phyloP scores from a whole-genome alignment of 2,329 filamentous ascomycete genomes.

The Colletotrichum sp. region DNA sequence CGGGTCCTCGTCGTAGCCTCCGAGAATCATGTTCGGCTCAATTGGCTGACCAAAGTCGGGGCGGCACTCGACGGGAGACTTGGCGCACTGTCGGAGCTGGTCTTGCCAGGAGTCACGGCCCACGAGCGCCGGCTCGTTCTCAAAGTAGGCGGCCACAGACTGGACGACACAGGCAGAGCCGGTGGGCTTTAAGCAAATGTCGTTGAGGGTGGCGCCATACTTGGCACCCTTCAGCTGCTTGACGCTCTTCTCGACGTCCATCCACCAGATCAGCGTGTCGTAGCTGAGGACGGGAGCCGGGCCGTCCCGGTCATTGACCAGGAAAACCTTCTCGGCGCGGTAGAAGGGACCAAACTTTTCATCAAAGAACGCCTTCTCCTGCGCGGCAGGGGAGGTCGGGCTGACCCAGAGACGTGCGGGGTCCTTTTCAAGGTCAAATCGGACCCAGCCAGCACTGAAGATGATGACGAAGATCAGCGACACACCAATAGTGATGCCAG shows the following conservation, averaged over 20 bases:
- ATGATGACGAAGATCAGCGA: slow-evolving; percentile 79
- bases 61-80: slow-evolving; percentile 82
- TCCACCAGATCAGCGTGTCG: slow-evolving; percentile 93
- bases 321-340: slow-evolving; percentile 88
- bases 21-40: slow-evolving; percentile 83
- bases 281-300: slow-evolving; percentile 83
- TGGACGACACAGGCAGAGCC: slow-evolving; percentile 91
- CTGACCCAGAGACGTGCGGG: slow-evolving; percentile 97
- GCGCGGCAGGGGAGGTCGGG: slow-evolving; percentile 85
- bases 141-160: slow-evolving; percentile 89
- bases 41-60: slow-evolving; percentile 90
- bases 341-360: slow-evolving; percentile 94
- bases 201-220: slow-evolving; percentile 72
- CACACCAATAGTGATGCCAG: slow-evolving; percentile 78
- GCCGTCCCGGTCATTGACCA: slow-evolving; percentile 84
- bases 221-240: slow-evolving; percentile 72
- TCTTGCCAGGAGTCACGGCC: slow-evolving; percentile 73
- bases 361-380: slow-evolving; percentile 95
- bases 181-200: slow-evolving; percentile 94
- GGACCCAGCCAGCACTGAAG: slow-evolving; percentile 86
- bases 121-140: slow-evolving; percentile 66
- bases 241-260: slow-evolving; percentile 83
- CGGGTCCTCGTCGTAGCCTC: slow-evolving; percentile 75
- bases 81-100: slow-evolving; percentile 74
- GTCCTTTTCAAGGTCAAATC: slow-evolving; percentile 88